A percentile compares a stretch with the other conserved stretches of the same genome.
phyloP scores from a whole-genome alignment of 805 yeast species.

The Kuraishia floccosa region DNA sequence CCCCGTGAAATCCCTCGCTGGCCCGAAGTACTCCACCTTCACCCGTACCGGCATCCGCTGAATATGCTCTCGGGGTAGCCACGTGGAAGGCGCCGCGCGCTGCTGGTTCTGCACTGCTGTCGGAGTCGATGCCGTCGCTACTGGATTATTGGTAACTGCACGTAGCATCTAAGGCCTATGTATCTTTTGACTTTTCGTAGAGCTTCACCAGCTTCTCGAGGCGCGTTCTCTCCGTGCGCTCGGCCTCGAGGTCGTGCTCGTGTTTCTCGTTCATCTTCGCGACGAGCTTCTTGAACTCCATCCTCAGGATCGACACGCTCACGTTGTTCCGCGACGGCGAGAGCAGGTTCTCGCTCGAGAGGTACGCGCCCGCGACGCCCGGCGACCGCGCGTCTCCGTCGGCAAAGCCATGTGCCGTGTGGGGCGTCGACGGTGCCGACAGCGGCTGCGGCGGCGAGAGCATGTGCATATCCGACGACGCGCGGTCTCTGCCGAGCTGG shows the following conservation, averaged over 20 bases:
- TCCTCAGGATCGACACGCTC: constrained; percentile 43
- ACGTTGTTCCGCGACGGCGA: constrained; percentile 6
- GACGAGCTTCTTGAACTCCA: constrained; percentile 59
- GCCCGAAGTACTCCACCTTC: constrained; percentile 18
- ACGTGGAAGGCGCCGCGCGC: no score
- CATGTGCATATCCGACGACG: background rate
- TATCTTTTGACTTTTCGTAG: constrained; percentile 1
- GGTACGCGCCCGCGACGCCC: constrained; percentile 4
- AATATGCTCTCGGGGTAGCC: no score
- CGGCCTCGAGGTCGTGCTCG: constrained; percentile 46
- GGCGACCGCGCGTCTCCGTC: constrained; percentile 1
- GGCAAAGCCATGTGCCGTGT: constrained; percentile 6
- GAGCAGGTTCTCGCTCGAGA: constrained; percentile 4
- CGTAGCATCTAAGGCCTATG: no score
- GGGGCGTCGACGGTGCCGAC: constrained; percentile 7
- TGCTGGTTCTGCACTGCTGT: no score
- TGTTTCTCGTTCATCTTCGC: constrained; percentile 49
- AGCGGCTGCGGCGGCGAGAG: background rate
- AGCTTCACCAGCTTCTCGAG: constrained; percentile 25
- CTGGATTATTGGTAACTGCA: no score
- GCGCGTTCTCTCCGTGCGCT: constrained; percentile 37
- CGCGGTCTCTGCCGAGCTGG: constrained; percentile 21
- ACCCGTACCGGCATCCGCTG: constrained; percentile 5
- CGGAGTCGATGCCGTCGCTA: no score
- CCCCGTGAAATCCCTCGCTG: constrained; percentile 16